Evolutionary conservation across 768 basidiomycete genomes (phyloP).

Genomic region (Neoboletus magnificus): DNA sequence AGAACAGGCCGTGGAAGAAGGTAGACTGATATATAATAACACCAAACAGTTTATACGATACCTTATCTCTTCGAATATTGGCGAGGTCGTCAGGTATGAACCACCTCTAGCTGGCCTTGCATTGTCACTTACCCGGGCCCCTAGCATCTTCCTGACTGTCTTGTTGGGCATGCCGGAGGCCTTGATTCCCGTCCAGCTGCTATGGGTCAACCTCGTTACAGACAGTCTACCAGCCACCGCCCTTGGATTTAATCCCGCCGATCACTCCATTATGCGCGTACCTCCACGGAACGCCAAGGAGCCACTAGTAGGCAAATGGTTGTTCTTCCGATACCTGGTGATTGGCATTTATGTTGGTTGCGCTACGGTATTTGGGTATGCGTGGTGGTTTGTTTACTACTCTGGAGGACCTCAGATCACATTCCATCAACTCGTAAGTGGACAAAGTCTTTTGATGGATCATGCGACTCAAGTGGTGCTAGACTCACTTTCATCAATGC

Average conservation of each 20-base stretch:
- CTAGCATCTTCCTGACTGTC: slow-evolving; percentile 93
- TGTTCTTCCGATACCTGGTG: slow-evolving; percentile 95
- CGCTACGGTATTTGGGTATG: slow-evolving; percentile 96
- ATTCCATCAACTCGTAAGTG: slow-evolving; percentile 85
- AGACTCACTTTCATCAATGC: slow-evolving; percentile 98
- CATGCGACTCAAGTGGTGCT: slow-evolving; percentile 2
- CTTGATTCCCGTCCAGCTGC: slow-evolving; percentile 92
- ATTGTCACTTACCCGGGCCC: slow-evolving; percentile 1
- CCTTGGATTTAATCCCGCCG: slow-evolving; percentile 95
- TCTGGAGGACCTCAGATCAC: slow-evolving; percentile 87
- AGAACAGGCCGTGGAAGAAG: slow-evolving; percentile 95
- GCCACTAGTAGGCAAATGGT: slow-evolving; percentile 87
- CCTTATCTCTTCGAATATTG: slow-evolving; percentile 97
- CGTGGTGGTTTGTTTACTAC: slow-evolving; percentile 99
- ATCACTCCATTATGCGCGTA: slow-evolving; percentile 94
- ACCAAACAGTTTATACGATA: slow-evolving; percentile 99
- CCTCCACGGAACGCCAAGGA: slow-evolving; percentile 89
- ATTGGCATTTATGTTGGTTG: slow-evolving; percentile 92
- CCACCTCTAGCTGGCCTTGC: not conserved
- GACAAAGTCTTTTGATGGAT: not conserved
- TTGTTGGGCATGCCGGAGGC: slow-evolving; percentile 99
- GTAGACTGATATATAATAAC: slow-evolving; percentile 97
- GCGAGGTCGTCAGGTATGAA: slow-evolving; percentile 81
- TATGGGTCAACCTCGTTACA: slow-evolving; percentile 98
- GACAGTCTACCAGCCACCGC: slow-evolving; percentile 96